phyloP scores from a whole-genome alignment of 163 green algal species.

The Scenedesmus sp. region DNA sequence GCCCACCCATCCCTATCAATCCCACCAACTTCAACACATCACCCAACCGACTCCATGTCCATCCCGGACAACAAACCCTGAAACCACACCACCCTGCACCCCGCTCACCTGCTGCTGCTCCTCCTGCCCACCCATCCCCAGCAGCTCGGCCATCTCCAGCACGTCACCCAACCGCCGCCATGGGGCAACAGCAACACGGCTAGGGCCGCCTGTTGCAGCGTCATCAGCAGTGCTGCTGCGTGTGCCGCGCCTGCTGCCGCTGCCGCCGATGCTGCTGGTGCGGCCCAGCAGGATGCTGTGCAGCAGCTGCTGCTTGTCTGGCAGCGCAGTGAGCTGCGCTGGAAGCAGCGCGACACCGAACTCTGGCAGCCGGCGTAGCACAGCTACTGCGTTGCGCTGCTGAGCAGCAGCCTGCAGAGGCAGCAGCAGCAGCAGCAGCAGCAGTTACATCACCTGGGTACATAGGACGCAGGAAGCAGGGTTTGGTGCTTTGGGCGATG shows the following conservation, averaged over 20 bases:
- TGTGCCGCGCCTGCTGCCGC: not conserved
- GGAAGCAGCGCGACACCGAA: conserved; percentile 54
- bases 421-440: not conserved
- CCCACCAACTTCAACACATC: conserved; percentile 36
- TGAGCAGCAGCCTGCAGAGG: conserved; percentile 36
- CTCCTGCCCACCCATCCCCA: conserved; percentile 36
- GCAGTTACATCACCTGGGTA: too few species aligned
- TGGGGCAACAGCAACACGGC: conserved; percentile 25
- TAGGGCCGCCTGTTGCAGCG: not conserved
- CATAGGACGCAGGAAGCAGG: too few species aligned
- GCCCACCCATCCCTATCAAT: conserved; percentile 20
- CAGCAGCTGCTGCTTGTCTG: conserved; percentile 50
- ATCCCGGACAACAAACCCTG: too few species aligned
- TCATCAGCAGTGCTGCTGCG: too few species aligned
- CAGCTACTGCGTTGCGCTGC: conserved; percentile 35
- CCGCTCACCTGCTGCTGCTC: conserved; percentile 30
- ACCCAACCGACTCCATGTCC: conserved; percentile 32
- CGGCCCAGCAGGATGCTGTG: conserved; percentile 25
- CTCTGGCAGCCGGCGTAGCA: conserved; percentile 45
- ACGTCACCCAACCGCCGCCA: conserved; percentile 50
- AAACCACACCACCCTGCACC: too few species aligned
- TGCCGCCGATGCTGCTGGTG: not conserved
- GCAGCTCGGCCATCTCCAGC: conserved; percentile 51
- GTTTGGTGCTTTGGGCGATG: too few species aligned
- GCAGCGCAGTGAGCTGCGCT: conserved; percentile 43